Percentiles rank a stretch among this genome's conserved stretches.
phyloP scores from a whole-genome alignment of 2,329 filamentous ascomycete species.

The Bipolaris gigantea region DNA sequence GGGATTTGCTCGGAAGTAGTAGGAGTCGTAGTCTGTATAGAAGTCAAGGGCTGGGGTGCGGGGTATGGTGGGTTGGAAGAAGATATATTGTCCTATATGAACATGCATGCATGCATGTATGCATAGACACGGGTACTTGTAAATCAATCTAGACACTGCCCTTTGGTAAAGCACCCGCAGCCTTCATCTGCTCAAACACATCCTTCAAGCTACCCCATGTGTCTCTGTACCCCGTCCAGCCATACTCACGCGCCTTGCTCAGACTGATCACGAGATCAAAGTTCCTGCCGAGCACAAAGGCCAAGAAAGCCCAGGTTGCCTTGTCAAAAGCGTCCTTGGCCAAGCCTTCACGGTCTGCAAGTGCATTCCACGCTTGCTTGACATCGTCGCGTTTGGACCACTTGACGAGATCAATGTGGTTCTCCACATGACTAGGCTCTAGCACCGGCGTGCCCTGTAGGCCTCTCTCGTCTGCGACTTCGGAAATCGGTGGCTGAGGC shows the following conservation, averaged over 20 bases:
- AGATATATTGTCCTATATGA: not conserved
- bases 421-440: conserved; percentile 35
- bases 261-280: conserved; percentile 49
- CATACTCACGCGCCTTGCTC: conserved; percentile 52
- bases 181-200: conserved; percentile 42
- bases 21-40: too few relatives aligned
- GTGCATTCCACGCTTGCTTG: conserved; percentile 43
- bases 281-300: conserved; percentile 49
- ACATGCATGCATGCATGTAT: not conserved
- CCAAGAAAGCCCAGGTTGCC: conserved; percentile 51
- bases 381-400: conserved; percentile 48
- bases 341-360: conserved; percentile 43
- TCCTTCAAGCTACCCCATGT: conserved; percentile 45
- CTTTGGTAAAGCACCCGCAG: conserved; percentile 25
- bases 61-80: too few relatives aligned
- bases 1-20: too few relatives aligned
- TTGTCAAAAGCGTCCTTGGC: conserved; percentile 47
- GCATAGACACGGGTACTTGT: not conserved
- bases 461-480: conserved; percentile 14
- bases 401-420: conserved; percentile 47
- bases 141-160: not conserved
- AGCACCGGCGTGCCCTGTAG: conserved; percentile 12
- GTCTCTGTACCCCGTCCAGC: conserved; percentile 47
- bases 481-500: conserved; percentile 21
- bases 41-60: too few relatives aligned